Conservation (phyloP, 2,329 filamentous ascomycete species). For the Pseudocercospora crystallina region DNA sequence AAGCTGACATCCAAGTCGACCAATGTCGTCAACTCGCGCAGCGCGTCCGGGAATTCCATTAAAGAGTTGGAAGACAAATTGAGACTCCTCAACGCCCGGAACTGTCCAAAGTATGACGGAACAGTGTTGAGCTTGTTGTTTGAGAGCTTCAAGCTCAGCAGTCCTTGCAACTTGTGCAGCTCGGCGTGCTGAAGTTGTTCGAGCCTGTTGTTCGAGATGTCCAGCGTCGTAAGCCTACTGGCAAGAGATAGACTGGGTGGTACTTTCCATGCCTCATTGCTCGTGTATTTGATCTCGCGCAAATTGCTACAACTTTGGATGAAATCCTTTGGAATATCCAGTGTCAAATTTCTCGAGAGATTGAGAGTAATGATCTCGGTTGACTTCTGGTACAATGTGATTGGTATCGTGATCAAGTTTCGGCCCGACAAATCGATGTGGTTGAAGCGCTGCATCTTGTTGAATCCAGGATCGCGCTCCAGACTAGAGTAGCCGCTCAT, state of each 20-base stretch:
- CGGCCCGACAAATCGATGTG: slow-evolving; percentile 88
- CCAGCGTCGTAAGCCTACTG: slow-evolving; percentile 77
- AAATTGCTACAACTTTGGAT: slow-evolving; percentile 89
- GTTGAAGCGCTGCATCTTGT: slow-evolving; percentile 84
- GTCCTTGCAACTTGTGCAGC: slow-evolving; percentile 68
- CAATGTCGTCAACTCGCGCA: slow-evolving; percentile 77
- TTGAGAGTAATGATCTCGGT: slow-evolving; percentile 93
- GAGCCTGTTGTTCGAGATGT: slow-evolving; percentile 90
- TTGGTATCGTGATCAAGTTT: slow-evolving; percentile 92
- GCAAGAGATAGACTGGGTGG: slow-evolving; percentile 83
- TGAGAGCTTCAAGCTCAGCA: slow-evolving; percentile 87
- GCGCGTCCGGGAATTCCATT: slow-evolving; percentile 77
- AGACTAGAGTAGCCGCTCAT: slow-evolving; percentile 74
- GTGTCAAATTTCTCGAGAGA: slow-evolving; percentile 83
- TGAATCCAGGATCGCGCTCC: slow-evolving; percentile 75
- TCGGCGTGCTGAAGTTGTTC: slow-evolving; percentile 85
- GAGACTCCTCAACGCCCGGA: slow-evolving; percentile 74
- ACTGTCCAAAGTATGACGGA: slow-evolving; percentile 79
- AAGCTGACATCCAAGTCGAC: slow-evolving; percentile 96
- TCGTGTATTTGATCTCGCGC: slow-evolving; percentile 92
- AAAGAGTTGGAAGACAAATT: slow-evolving; percentile 95
- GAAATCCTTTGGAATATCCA: slow-evolving; percentile 94
- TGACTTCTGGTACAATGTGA: slow-evolving; percentile 87
- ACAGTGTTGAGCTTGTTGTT: slow-evolving; percentile 85
- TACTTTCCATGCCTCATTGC: slow-evolving; percentile 85